Percentiles rank a stretch among this genome's conserved stretches.
phyloP scores from a whole-genome alignment of 2,329 filamentous ascomycete species.

The Sporothrix variecibatus region DNA sequence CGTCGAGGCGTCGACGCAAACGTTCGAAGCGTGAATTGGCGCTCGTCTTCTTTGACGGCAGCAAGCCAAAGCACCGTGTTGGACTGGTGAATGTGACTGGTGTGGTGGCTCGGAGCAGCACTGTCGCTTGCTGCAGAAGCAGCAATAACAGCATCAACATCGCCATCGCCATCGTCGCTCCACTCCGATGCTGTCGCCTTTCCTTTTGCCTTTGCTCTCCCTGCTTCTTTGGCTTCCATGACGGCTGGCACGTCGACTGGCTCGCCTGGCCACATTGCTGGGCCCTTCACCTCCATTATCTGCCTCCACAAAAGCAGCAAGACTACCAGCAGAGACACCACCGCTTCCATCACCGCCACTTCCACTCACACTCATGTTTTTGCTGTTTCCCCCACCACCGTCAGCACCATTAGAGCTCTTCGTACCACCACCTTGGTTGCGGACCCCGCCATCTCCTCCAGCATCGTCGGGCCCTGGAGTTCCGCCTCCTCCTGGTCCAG shows the following conservation, averaged over 20 bases:
- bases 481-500: not conserved
- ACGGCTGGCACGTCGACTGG: not conserved
- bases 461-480: not conserved
- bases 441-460: not conserved
- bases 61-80: not conserved
- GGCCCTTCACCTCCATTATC: not conserved
- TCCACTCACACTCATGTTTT: not conserved
- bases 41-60: not conserved
- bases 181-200: not conserved
- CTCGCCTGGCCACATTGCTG: not conserved
- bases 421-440: not conserved
- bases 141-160: not conserved
- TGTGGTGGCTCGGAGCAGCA: not conserved
- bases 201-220: not conserved
- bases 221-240: constrained; percentile 1
- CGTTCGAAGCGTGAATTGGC: not conserved
- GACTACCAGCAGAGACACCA: not conserved
- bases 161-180: not conserved
- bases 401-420: not conserved
- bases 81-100: no score
- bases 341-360: not conserved
- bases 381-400: not conserved
- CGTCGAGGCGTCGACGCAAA: constrained; percentile 19
- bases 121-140: not conserved
- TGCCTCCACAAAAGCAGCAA: no score